phyloP scores from a whole-genome alignment of 495 filamentous ascomycete genomes.

The Cercophora newfieldiana region DNA sequence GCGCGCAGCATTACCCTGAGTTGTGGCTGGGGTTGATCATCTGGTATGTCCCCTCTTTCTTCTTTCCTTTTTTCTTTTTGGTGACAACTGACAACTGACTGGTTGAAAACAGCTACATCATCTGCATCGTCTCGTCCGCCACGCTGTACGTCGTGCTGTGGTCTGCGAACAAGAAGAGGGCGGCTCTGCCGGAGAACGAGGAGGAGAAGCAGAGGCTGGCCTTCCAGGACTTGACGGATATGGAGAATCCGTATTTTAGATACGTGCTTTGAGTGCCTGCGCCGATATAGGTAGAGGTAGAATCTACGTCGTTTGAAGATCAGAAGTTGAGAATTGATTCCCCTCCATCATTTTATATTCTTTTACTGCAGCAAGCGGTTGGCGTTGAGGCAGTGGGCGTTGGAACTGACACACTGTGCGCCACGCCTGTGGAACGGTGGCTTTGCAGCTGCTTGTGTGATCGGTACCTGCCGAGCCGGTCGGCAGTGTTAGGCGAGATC shows the following conservation, averaged over 20 bases:
- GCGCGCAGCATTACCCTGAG: constrained; percentile 64
- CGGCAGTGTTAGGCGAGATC: no score
- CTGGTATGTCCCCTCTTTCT: no score
- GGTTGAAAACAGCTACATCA: constrained; percentile 56
- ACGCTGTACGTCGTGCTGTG: constrained; percentile 58
- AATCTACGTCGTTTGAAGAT: no score
- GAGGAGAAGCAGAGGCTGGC: constrained; percentile 62
- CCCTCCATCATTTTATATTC: background rate
- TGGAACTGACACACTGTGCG: background rate
- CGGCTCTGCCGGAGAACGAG: constrained; percentile 53
- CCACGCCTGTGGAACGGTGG: background rate
- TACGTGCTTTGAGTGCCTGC: constrained; percentile 57
- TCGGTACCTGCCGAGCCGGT: background rate
- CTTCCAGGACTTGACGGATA: constrained; percentile 74
- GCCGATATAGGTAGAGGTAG: background rate
- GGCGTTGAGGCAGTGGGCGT: background rate
- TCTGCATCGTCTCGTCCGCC: constrained; percentile 58
- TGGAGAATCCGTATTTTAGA: constrained; percentile 71
- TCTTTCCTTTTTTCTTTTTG: background rate
- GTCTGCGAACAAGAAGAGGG: constrained; percentile 56
- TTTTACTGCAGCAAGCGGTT: no score
- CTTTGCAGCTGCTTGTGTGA: background rate
- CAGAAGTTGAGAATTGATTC: no score
- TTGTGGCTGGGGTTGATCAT: constrained; percentile 71
- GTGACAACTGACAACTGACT: constrained; percentile 4